Conservation (phyloP, 2,329 filamentous ascomycete species). For the Fusarium miscanthi region DNA sequence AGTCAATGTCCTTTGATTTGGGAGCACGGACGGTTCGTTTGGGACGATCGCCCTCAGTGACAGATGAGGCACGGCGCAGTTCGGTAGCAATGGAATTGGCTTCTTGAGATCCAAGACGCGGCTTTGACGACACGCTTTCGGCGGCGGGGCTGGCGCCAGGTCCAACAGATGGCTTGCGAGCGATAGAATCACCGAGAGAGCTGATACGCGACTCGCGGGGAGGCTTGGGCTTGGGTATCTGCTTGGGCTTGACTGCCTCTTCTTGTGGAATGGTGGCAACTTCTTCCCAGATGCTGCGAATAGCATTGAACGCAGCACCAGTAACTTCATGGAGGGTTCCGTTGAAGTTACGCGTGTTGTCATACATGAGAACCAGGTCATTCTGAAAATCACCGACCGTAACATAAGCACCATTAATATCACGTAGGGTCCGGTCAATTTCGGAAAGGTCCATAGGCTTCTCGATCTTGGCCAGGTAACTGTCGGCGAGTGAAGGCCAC, state of each 20-base stretch:
- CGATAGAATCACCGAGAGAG: constrained; percentile 38
- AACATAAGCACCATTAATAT: constrained; percentile 67
- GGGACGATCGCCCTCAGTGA: constrained; percentile 79
- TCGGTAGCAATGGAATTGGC: constrained; percentile 32
- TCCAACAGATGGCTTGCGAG: constrained; percentile 47
- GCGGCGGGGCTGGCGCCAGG: constrained; percentile 47
- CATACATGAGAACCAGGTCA: constrained; percentile 81
- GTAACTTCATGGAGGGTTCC: constrained; percentile 81
- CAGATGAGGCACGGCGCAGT: constrained; percentile 80
- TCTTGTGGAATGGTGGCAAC: constrained; percentile 57
- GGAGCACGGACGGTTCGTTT: constrained; percentile 95
- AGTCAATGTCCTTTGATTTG: constrained; percentile 90
- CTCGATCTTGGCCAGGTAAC: constrained; percentile 75
- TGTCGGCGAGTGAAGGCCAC: constrained; percentile 79
- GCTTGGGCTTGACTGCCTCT: constrained; percentile 70
- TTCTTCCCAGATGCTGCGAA: constrained; percentile 64
- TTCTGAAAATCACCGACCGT: constrained; percentile 77
- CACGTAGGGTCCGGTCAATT: constrained; percentile 83
- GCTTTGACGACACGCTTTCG: constrained; percentile 35
- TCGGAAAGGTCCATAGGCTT: constrained; percentile 86
- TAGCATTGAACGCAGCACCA: constrained; percentile 63
- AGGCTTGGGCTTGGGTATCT: constrained; percentile 54
- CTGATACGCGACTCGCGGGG: constrained; percentile 50
- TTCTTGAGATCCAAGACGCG: constrained; percentile 35
- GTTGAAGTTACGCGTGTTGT: constrained; percentile 86